Evolutionary conservation across 1,284 basidiomycete species (phyloP).

Genomic region (Malassezia brasiliensis): DNA sequence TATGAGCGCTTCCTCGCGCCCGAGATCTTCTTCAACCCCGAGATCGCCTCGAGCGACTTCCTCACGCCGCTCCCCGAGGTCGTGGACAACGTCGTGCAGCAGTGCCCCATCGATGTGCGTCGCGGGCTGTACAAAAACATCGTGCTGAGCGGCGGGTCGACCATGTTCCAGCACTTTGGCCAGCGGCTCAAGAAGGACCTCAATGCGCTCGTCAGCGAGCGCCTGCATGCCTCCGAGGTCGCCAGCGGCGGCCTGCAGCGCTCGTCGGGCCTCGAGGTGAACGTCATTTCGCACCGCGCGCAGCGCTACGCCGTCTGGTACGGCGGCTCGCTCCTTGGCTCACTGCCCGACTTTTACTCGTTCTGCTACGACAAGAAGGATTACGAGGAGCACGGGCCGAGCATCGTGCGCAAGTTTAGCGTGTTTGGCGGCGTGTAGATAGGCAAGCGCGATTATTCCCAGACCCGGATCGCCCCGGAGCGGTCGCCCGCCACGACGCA

Average conservation of each 20-base stretch:
- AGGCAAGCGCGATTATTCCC: conserved; percentile 28
- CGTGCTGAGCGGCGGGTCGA: conserved; percentile 85
- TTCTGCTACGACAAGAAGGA: conserved; percentile 94
- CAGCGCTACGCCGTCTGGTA: conserved; percentile 98
- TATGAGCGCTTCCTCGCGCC: conserved; percentile 98
- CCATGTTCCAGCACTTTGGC: conserved; percentile 97
- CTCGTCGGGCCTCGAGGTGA: conserved; percentile 41
- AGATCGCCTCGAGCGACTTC: conserved; percentile 96
- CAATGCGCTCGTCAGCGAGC: conserved; percentile 81
- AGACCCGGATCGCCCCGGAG: conserved; percentile 34
- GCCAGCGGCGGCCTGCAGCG: conserved; percentile 68
- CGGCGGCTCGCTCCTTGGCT: conserved; percentile 66
- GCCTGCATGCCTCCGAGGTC: conserved; percentile 68
- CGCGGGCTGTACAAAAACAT: conserved; percentile 95
- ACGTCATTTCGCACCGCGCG: conserved; percentile 96
- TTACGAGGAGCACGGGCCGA: conserved; percentile 93
- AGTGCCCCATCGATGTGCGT: conserved; percentile 88
- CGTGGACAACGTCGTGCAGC: conserved; percentile 90
- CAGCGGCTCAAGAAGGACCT: conserved; percentile 88
- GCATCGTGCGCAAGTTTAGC: conserved; percentile 59
- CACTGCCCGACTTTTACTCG: conserved; percentile 88
- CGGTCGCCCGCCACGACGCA: conserved; percentile 73
- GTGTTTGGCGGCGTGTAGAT: conserved; percentile 35
- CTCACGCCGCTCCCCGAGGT: conserved; percentile 91
- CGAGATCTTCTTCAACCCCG: conserved; percentile 99